These are phyloP conservation scores for Podospora fimiseda DNA, from an alignment of 495 filamentous ascomycete species.

Conservation along the genomic window DNA sequence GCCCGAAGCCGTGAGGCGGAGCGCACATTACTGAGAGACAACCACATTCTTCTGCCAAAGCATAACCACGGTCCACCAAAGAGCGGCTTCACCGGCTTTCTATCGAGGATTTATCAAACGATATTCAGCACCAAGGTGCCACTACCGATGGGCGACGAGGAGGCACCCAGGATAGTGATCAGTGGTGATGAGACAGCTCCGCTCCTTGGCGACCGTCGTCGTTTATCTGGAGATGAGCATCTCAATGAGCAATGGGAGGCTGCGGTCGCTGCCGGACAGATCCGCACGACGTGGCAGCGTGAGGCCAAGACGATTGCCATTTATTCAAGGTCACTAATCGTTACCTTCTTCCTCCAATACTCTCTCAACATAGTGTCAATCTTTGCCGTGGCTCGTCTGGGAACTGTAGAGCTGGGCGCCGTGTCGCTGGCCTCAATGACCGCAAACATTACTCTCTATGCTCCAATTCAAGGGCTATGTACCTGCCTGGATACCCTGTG, in stretches of 20 bases:
- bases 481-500: conserved; percentile 70
- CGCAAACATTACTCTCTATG: conserved; percentile 68
- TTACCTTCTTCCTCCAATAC: conserved; percentile 70
- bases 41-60: conserved; percentile 63
- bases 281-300: conserved; percentile 80
- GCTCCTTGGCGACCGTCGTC: conserved; percentile 21
- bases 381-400: conserved; percentile 60
- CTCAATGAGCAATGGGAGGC: conserved; percentile 68
- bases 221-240: conserved; percentile 23
- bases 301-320: conserved; percentile 61
- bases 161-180: conserved; percentile 24
- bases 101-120: conserved; percentile 30
- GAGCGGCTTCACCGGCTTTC: conserved; percentile 5
- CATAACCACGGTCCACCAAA: conserved; percentile 30
- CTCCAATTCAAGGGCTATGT: conserved; percentile 62
- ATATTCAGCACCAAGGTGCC: conserved; percentile 46
- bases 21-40: conserved; percentile 68
- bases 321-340: conserved; percentile 55
- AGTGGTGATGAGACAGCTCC: conserved; percentile 37
- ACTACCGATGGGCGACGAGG: conserved; percentile 24
- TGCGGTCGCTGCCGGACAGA: conserved; percentile 65
- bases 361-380: conserved; percentile 65
- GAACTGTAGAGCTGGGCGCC: conserved; percentile 58
- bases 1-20: conserved; percentile 64
- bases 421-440: conserved; percentile 65